Evolutionary conservation across 176 grass and related monocot genomes (phyloP), one percentile per base, ranked within the genome.

Genomic region (Oryza glaberrima): DNA sequence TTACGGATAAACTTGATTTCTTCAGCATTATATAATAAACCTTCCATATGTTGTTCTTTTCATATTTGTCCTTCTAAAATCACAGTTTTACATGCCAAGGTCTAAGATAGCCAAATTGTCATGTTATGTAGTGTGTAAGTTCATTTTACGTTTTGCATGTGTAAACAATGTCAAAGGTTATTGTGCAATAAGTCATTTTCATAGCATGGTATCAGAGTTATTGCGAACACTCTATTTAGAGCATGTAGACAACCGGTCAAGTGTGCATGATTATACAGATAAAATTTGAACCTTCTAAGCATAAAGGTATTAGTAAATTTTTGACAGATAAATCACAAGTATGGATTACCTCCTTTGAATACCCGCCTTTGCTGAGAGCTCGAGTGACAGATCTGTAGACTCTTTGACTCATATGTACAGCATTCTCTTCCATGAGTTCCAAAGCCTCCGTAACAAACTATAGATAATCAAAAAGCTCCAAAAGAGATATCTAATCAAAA

Each of bases 391-490:
- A 92, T 84, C 65, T 75, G 70, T 84, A 89, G 63, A 66, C 78
- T 69, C 65, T 51, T 79, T 92, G 90, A 82, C 77, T 85, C 60
- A 90, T 49, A 82, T 77, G 26, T 71, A 95, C 73, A 25, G 20
- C 73, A 63, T 93, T 94, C 43, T 87, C 66, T 65, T 95, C 77
- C 88, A 98, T 94, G 51, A 88, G 61, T 90, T 90, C 72, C 91
- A 92, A 92, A 63, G 90, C 81, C 76, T 98, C 83, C 85, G 87
- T 89, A 75, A 69, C 83, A 92, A 95, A 98, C 93, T 98, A 84
- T 28, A 82, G 66, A 75, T 16, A 86, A 86, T 87, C 79, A 58
- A 72, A 72, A 75, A 86, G n/a, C 46, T 81, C 19, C 83, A 82
- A 65, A 56, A 72, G 20, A 30, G 34, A 63, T 28, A 40, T 84